phyloP scores from a whole-genome alignment of 1,139 yeast species.

The Blastobotrys serpentis region DNA sequence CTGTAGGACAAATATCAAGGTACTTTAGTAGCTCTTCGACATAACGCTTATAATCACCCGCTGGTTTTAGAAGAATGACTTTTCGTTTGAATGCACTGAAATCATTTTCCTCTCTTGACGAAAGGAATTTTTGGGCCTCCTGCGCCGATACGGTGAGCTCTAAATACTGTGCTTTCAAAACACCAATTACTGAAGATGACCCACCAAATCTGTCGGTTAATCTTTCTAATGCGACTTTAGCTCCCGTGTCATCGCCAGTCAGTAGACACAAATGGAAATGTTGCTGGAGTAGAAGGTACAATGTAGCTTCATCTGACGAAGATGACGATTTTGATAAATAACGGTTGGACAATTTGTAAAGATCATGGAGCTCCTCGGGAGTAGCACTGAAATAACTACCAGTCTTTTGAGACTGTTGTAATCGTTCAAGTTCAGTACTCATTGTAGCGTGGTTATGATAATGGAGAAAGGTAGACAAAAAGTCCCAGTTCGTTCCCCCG shows the following conservation, averaged over 20 bases:
- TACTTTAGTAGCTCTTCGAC: constrained; percentile 51
- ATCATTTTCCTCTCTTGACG: constrained; percentile 37
- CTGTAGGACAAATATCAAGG: constrained; percentile 64
- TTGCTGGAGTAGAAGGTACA: constrained; percentile 63
- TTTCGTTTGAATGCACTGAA: constrained; percentile 40
- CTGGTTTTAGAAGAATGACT: constrained; percentile 36
- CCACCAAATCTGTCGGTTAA: constrained; percentile 63
- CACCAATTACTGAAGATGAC: constrained; percentile 53
- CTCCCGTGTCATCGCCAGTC: constrained; percentile 67
- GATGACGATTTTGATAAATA: constrained; percentile 39
- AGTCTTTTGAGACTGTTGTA: constrained; percentile 11
- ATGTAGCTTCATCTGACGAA: constrained; percentile 48
- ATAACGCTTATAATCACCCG: constrained; percentile 41
- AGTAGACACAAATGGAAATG: constrained; percentile 66
- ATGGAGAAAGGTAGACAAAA: background rate
- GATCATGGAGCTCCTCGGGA: constrained; percentile 30
- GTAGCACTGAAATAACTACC: constrained; percentile 15
- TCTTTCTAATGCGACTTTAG: constrained; percentile 61
- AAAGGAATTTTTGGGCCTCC: constrained; percentile 42
- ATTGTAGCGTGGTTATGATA: constrained; percentile 1
- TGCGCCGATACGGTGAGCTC: constrained; percentile 56
- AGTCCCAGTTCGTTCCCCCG: background rate
- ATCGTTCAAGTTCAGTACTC: constrained; percentile 6
- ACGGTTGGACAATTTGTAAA: constrained; percentile 32
- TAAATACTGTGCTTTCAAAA: constrained; percentile 56